Percentiles rank a stretch among this genome's conserved stretches.
phyloP scores from a whole-genome alignment of 129 eudicot genomes.

The Scalesia atractyloides region DNA sequence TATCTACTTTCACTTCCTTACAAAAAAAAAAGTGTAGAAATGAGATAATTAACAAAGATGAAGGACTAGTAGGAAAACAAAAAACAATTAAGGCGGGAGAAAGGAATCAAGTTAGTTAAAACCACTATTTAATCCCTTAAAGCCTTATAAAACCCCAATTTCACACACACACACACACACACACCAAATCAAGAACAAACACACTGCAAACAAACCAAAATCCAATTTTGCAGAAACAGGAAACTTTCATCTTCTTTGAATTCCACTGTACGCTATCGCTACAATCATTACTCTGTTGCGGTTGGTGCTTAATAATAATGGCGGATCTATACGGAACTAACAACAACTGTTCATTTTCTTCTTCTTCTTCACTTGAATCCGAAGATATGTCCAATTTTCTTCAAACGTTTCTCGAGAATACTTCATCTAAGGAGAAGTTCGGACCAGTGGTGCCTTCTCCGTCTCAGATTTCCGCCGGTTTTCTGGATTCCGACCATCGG shows the following conservation, averaged over 20 bases:
- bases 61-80: constrained; percentile 8
- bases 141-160: constrained; percentile 29
- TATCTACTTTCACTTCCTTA: neutral
- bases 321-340: constrained; percentile 80
- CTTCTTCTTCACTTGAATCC: constrained; percentile 64
- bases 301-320: constrained; percentile 42
- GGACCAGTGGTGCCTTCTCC: constrained; percentile 25
- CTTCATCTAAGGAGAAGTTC: constrained; percentile 37
- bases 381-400: constrained; percentile 83
- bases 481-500: constrained; percentile 33
- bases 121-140: constrained; percentile 27
- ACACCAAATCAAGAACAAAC: constrained; percentile 28
- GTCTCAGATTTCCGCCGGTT: constrained; percentile 32
- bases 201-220: constrained; percentile 6
- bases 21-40: neutral
- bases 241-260: constrained; percentile 24
- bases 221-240: constrained; percentile 30
- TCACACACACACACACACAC: neutral
- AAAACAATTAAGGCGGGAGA: constrained; percentile 64
- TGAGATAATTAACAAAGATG: neutral
- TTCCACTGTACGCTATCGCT: constrained; percentile 30
- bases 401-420: constrained; percentile 64
- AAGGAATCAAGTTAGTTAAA: constrained; percentile 26
- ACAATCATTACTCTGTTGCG: constrained; percentile 28
- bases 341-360: constrained; percentile 49